Evolutionary conservation across 495 filamentous ascomycete species (phyloP), one percentile per base, ranked within the genome.

Genomic region (Neurospora tetrasperma): DNA sequence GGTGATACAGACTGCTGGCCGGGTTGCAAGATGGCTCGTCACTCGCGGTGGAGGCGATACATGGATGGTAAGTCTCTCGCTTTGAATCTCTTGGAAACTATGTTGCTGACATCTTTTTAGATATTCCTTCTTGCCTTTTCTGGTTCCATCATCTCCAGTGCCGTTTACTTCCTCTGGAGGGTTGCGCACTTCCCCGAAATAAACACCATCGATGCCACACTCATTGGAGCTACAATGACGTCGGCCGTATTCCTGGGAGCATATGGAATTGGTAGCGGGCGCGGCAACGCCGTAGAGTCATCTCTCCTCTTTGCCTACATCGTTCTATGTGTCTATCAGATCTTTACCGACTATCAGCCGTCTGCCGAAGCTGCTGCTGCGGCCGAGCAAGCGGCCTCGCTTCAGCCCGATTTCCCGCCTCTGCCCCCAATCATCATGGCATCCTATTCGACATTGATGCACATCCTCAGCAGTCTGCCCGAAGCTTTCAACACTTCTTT

Each of bases 361-460:
- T 93, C 92, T 5, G 79, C 88, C 16, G 84, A 86, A 59, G 86
- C 87, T 1, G 81, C 87, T 41, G 87, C 88, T 23, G 86, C 87
- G 10, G 84, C 86, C 12, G 79, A 83, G 41, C 80, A 81, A 43
- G 81, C 84, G 48, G 79, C 85, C 8, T 79, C 81, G 7, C 74
- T 82, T 43, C 91, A 93, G 71, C 88, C 90, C 14, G 94, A 97
- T 41, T 96, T 99, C 71, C 96, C 96, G 5, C 96, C 96, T 6
- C 87, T 99, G 8, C 96, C 96, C 2, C 96, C 96, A 0, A 94
- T 98, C 69, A 92, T 99, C 79, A 98, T 99, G 96, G 95, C 94
- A n/a, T 97, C 94, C 39, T 99, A 97, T 82, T 93, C 92, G 46
- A 97, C 94, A 3, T 82, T 98, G 23, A 82, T 97, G 41, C 91